These are phyloP conservation scores for Apiospora malaysiana DNA, from an alignment of 2,329 filamentous ascomycete species.

Conservation along the genomic window DNA sequence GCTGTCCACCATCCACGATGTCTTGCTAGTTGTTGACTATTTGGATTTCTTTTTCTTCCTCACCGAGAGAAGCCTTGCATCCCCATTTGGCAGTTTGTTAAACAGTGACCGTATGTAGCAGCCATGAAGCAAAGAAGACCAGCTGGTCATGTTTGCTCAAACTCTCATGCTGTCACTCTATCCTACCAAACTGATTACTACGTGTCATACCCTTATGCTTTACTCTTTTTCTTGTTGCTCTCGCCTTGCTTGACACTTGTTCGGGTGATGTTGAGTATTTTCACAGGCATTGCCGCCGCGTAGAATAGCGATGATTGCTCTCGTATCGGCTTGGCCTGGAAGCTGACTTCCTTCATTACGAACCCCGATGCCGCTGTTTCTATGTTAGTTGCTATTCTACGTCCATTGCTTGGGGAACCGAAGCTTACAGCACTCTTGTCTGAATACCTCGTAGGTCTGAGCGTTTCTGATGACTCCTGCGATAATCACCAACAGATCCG, in stretches of 20 bases:
- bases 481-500: slow-evolving; percentile 65
- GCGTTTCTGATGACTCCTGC: slow-evolving; percentile 68
- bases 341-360: slow-evolving; percentile 44
- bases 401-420: too few species aligned
- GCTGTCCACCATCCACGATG: too few species aligned
- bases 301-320: slow-evolving; percentile 55
- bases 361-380: slow-evolving; percentile 38
- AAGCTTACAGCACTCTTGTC: slow-evolving; percentile 62
- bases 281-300: slow-evolving; percentile 38
- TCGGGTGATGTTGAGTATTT: slow-evolving; percentile 28
- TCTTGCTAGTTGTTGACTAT: too few species aligned
- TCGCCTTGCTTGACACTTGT: not conserved
- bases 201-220: too few species aligned
- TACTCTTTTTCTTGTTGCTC: not conserved
- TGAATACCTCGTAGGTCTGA: slow-evolving; percentile 65
- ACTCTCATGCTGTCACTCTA: too few species aligned
- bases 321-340: slow-evolving; percentile 47
- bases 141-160: too few species aligned
- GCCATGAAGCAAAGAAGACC: too few species aligned
- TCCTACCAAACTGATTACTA: too few species aligned
- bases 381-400: not conserved
- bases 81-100: too few species aligned
- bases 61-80: too few species aligned
- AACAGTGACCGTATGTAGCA: too few species aligned
- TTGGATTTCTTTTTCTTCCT: too few species aligned